A percentile compares a stretch with the other conserved stretches of the same genome.
phyloP scores from a whole-genome alignment of 140 eudicot genomes.

The Ambrosia hybrid region DNA sequence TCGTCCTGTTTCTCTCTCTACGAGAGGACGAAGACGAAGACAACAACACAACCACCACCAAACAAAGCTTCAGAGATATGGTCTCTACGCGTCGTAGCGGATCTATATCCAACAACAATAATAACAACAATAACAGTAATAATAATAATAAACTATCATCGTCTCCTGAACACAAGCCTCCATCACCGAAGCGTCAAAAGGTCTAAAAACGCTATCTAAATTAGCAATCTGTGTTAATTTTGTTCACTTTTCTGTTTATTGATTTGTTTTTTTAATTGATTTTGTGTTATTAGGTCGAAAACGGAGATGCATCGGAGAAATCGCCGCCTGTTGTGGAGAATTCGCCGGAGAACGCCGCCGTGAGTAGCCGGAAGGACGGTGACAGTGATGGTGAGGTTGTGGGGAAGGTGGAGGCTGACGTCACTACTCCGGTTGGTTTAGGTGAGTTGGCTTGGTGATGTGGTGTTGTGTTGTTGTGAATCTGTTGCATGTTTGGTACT shows the following conservation, averaged over 20 bases:
- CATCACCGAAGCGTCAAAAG: conserved; percentile 74
- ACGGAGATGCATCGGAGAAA: conserved; percentile 55
- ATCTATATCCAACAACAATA: conserved; percentile 41
- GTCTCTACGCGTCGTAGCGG: conserved; percentile 84
- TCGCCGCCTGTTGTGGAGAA: conserved; percentile 44
- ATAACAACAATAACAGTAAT: conserved; percentile 14
- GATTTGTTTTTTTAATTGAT: background rate
- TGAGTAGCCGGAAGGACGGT: conserved; percentile 17
- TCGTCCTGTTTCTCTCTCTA: conserved; percentile 32
- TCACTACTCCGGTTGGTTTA: conserved; percentile 43
- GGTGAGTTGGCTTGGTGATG: conserved; percentile 23
- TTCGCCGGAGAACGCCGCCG: conserved; percentile 50
- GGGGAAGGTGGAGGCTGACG: conserved; percentile 45
- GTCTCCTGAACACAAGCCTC: conserved; percentile 54
- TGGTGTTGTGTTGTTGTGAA: background rate
- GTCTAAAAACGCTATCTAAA: conserved; percentile 15
- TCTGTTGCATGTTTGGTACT: conserved; percentile 22
- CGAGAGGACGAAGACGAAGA: conserved; percentile 21
- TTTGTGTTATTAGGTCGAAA: conserved; percentile 42
- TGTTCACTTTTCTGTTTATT: background rate
- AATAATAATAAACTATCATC: conserved; percentile 35
- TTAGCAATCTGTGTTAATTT: background rate
- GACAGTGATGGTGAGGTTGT: conserved; percentile 30
- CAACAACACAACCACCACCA: background rate
- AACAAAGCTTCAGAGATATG: conserved; percentile 37